phyloP scores from a whole-genome alignment of 306 rosid genomes.

The Prunus salicina region DNA sequence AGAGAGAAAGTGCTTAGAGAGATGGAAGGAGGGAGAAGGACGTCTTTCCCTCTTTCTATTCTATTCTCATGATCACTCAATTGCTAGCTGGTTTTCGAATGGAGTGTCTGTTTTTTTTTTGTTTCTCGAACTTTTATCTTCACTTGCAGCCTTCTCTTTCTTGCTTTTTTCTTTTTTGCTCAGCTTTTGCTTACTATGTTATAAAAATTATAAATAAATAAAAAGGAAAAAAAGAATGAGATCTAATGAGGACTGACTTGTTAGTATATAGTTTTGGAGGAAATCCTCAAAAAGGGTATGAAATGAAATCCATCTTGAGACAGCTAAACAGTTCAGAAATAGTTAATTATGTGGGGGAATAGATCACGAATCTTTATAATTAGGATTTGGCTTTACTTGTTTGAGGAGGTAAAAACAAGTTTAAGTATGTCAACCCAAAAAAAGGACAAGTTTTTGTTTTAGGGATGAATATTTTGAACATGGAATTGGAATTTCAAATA shows the following conservation, averaged over 20 bases:
- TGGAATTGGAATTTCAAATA: neutral
- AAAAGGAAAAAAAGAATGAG: neutral
- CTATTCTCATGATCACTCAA: slow-evolving; percentile 7
- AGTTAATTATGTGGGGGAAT: neutral
- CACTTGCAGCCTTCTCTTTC: slow-evolving; percentile 9
- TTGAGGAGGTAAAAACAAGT: neutral
- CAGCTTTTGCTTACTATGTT: slow-evolving; percentile 3
- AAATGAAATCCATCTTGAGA: neutral
- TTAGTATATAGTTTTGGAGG: neutral
- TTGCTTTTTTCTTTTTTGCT: neutral
- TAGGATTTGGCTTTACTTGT: neutral
- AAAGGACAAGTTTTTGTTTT: neutral
- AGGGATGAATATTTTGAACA: neutral
- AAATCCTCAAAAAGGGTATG: neutral
- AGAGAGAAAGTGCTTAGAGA: neutral
- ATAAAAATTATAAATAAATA: neutral
- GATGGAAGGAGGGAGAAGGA: neutral
- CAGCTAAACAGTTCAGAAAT: neutral
- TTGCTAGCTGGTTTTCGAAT: slow-evolving; percentile 12
- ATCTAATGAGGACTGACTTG: too few relatives aligned
- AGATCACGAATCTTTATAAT: neutral
- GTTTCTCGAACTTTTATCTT: neutral
- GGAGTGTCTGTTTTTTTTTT: neutral
- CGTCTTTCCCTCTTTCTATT: neutral
- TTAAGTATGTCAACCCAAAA: neutral